A percentile compares a stretch with the other conserved stretches of the same genome.
Conservation (phyloP, 2,329 filamentous ascomycete genomes). For the Hortaea sp. region DNA sequence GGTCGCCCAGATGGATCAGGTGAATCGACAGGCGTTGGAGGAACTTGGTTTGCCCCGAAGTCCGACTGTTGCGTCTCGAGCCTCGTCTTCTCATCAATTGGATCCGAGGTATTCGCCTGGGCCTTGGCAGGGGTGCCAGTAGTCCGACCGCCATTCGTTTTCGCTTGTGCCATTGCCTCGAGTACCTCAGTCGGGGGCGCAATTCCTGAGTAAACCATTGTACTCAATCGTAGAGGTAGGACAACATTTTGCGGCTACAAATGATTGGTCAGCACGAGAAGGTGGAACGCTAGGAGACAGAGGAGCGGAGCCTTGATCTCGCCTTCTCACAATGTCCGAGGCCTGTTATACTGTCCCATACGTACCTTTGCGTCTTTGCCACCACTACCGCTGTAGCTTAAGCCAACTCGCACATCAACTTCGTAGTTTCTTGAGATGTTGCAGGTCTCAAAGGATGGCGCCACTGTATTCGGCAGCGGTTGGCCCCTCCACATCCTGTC, state of each 20-base stretch:
- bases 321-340: too few species aligned
- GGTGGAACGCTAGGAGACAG: too few species aligned
- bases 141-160: slow-evolving; percentile 9
- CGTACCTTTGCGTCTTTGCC: slow-evolving; percentile 34
- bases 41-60: slow-evolving; percentile 17
- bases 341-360: slow-evolving; percentile 7
- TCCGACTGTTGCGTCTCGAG: slow-evolving; percentile 13
- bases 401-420: slow-evolving; percentile 68
- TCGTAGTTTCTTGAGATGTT: slow-evolving; percentile 77
- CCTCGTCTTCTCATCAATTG: slow-evolving; percentile 13
- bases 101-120: slow-evolving; percentile 9
- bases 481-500: slow-evolving; percentile 66
- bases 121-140: slow-evolving; percentile 2
- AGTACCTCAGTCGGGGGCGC: slow-evolving; percentile 68
- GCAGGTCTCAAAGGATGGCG: slow-evolving; percentile 79
- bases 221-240: slow-evolving; percentile 66
- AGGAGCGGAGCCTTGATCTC: too few species aligned
- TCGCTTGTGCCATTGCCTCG: slow-evolving; percentile 45
- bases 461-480: slow-evolving; percentile 72
- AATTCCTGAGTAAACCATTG: slow-evolving; percentile 82
- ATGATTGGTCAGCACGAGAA: too few species aligned
- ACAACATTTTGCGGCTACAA: slow-evolving; percentile 54
- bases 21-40: slow-evolving; percentile 13
- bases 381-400: slow-evolving; percentile 59
- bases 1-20: background rate